These are phyloP conservation scores for Grigorovia transvaalensis DNA, from an alignment of 805 yeast species.

Conservation along the genomic window DNA sequence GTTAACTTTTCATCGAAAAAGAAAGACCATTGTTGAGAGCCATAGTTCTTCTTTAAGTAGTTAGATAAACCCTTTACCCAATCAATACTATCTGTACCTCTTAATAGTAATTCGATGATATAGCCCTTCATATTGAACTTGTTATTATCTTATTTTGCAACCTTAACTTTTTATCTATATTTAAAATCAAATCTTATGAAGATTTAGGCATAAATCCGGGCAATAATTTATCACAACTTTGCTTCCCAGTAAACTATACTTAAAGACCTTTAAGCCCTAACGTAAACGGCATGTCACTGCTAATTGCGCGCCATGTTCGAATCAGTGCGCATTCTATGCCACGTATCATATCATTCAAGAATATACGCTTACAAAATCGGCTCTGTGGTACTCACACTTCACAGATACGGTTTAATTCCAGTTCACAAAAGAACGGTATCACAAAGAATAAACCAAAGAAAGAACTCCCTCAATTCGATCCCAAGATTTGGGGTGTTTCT, in stretches of 20 bases:
- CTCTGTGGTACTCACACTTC: not conserved
- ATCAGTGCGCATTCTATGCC: not conserved
- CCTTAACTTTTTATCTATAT: not conserved
- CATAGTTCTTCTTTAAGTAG: slow-evolving; percentile 24
- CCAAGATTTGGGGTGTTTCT: slow-evolving; percentile 33
- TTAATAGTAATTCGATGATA: slow-evolving; percentile 16
- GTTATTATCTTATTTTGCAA: not conserved
- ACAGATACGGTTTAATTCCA: not conserved
- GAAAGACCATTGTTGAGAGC: slow-evolving; percentile 23
- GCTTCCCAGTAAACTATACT: not conserved
- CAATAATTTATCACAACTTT: not conserved
- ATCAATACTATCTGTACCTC: slow-evolving; percentile 24
- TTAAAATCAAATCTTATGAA: not conserved
- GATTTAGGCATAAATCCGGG: not conserved
- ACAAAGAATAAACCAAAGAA: not conserved
- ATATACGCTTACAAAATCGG: not conserved
- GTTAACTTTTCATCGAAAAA: slow-evolving; percentile 23
- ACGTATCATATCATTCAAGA: not conserved
- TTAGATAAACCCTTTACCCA: slow-evolving; percentile 25
- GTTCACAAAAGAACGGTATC: not conserved
- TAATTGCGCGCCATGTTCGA: not conserved
- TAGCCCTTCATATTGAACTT: slow-evolving; percentile 16
- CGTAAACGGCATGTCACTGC: not conserved
- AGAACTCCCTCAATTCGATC: slow-evolving; percentile 22
- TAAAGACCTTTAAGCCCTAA: not conserved